Evolutionary conservation across 1,284 basidiomycete genomes (phyloP), one percentile per base, ranked within the genome.

Genomic region (Trichosporon sp.): DNA sequence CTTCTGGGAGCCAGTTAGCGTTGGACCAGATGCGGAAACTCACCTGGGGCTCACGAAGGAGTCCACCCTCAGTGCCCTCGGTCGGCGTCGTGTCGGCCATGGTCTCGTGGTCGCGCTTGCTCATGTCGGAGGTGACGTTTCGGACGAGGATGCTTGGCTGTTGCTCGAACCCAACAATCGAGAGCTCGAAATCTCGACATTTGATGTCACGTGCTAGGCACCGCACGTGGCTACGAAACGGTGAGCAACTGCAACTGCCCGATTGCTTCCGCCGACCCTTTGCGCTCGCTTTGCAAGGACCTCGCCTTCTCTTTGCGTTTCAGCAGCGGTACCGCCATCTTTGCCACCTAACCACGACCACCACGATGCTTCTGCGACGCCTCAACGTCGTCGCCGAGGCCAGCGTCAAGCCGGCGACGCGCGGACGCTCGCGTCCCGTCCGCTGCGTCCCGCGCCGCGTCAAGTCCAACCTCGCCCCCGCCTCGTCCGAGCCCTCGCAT

Each of bases 1-100:
- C 90, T 98, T 98, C 91, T 97, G 68, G 9, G 1, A 11, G 51
- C 70, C 62, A 72, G 68, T 35, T 35, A 12, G 3, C 8, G 6
- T 2, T 3, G 0, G 9, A 21, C 8, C 13, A 13, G 1, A 3
- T 4, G 23, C 11, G 1, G 6, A 1, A 21, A 70, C 75, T 62
- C 62, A 78, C 78, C 70, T 80, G 78, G 11, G 78, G 78, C 35
- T 76, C 75, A 60, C 74, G 72, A 18, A 80, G 72, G 29, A 79
- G 15, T 64, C 71, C 35, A 66, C 75, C 66, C 74, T 70, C 60
- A 67, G 63, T n/a, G 71, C 65, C 18, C 64, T 60, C 70, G 7
- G 65, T 38, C 38, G 69, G 62, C 60, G 56, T 62, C 42, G 65
- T 44, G 8, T 64, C 60, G 18, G 62, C 56, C 67, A 71, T 73